These are phyloP conservation scores for Spiraea crenata DNA, from an alignment of 331 rosid genomes.

Conservation along the genomic window DNA sequence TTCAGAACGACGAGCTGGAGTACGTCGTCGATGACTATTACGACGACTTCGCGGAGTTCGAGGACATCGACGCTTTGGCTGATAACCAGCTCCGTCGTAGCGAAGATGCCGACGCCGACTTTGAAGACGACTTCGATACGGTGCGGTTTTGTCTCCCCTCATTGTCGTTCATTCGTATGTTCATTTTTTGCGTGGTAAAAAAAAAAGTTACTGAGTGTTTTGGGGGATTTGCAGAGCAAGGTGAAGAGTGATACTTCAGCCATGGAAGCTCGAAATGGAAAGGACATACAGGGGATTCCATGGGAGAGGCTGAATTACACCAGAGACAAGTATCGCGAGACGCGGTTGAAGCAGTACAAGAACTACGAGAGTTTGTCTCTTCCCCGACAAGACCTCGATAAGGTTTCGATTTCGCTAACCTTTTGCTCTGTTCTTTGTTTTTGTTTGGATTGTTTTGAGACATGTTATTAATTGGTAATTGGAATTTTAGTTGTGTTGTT, in stretches of 20 bases:
- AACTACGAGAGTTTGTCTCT: constrained; percentile 70
- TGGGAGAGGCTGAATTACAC: constrained; percentile 85
- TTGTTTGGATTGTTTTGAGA: too few relatives aligned
- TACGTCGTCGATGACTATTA: constrained; percentile 40
- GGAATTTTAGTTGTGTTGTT: not conserved
- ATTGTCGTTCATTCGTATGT: not conserved
- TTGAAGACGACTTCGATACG: constrained; percentile 54
- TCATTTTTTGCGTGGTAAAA: not conserved
- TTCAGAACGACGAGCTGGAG: constrained; percentile 63
- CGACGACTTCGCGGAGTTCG: constrained; percentile 43
- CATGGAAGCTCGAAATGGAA: constrained; percentile 71
- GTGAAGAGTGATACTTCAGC: constrained; percentile 79
- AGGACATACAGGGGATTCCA: constrained; percentile 91
- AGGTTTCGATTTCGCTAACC: constrained; percentile 34
- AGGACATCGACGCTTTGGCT: constrained; percentile 30
- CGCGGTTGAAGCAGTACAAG: constrained; percentile 75
- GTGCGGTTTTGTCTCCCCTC: constrained; percentile 38
- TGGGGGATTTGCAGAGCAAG: constrained; percentile 41
- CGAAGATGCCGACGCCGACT: constrained; percentile 44
- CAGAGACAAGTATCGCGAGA: constrained; percentile 71
- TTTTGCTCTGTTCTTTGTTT: not conserved
- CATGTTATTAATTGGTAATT: not conserved
- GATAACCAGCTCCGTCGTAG: constrained; percentile 16
- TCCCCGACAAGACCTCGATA: constrained; percentile 53
- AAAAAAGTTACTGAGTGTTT: not conserved